A percentile compares a stretch with the other conserved stretches of the same genome.
Evolutionary conservation across 2,329 filamentous ascomycete genomes (phyloP).

Genomic region (Fusarium nurragi): DNA sequence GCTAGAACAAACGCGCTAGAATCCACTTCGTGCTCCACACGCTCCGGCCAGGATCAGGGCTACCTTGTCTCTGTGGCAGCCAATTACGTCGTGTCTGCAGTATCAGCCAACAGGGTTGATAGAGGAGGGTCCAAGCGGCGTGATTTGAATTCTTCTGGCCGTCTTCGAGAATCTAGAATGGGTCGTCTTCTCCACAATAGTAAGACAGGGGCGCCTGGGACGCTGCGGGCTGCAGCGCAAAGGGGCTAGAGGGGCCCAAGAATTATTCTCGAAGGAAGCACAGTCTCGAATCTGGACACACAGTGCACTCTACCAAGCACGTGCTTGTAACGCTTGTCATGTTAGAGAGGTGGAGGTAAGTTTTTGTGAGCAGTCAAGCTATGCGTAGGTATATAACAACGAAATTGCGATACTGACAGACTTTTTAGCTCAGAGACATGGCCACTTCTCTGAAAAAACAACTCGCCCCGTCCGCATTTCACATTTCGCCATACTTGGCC

Average conservation of each 20-base stretch:
- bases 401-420: too few species aligned
- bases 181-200: constrained; percentile 33
- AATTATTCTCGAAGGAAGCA: constrained; percentile 44
- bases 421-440: too few species aligned
- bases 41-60: constrained; percentile 5
- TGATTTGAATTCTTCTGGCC: constrained; percentile 43
- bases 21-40: constrained; percentile 18
- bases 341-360: not conserved
- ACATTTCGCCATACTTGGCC: constrained; percentile 1
- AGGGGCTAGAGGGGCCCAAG: constrained; percentile 38
- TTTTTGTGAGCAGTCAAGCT: too few species aligned
- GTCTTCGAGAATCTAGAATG: constrained; percentile 45
- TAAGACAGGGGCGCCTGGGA: constrained; percentile 25
- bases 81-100: constrained; percentile 19
- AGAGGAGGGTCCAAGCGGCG: constrained; percentile 31
- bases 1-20: not conserved
- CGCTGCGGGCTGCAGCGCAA: constrained; percentile 28
- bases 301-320: constrained; percentile 11
- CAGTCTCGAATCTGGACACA: constrained; percentile 17
- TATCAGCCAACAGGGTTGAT: constrained; percentile 12
- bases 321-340: not conserved
- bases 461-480: not conserved
- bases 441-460: too few species aligned
- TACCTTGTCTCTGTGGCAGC: not conserved
- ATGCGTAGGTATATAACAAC: too few species aligned